Base-by-base conservation (phyloP, 495 filamentous ascomycete genomes). In the Cudoniella acicularis region DNA sequence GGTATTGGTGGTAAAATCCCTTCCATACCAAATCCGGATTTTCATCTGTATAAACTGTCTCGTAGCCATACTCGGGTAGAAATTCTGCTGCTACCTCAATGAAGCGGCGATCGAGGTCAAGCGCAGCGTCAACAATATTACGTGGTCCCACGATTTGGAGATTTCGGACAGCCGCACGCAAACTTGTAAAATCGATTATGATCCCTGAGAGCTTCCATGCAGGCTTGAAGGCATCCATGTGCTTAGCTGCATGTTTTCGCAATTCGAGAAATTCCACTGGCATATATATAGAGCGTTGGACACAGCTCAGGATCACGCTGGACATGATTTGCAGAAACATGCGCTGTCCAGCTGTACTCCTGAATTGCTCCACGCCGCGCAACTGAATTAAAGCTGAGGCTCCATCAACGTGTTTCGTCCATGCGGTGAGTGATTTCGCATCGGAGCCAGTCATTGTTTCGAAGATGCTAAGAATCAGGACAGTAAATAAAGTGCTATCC, bases 401-500 rank as follows among this genome's bases (percentile, higher is more conserved):
- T 10, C 85, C 85, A 36, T 75, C 75, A 56, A 86, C 76, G 67
- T 88, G 85, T 48, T 78, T 78, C 40, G 77, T 79, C 74, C 83
- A 88, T 1, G 78, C 78, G 18, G 72, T 68, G 24, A 83, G 71
- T 23, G 75, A 76, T 43, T 67, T 18, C 10, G 73, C 70, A 9
- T 71, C 66, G 56, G 73, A 70, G 54, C 79, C 79, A 0, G 77
- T 74, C 42, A 84, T 75, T 57, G 83, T 75, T 61, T 72, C 81
- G 53, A 82, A 86, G 2, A 83, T 67, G n/a, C 78, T 78, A 40
- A 89, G 72, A 30, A 87, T 75, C 21, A 89, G 70, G 30, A 87
- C 79, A 0, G 83, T 75, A 26, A 84, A 79, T 58, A 89, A 77
- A 2, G 85, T 85, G 49, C 75, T 75, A 66, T 89, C 85, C 45